A percentile compares a stretch with the other conserved stretches of the same genome.
phyloP scores from a whole-genome alignment of 192 early-diverging fungal species.

The Podila horticola region DNA sequence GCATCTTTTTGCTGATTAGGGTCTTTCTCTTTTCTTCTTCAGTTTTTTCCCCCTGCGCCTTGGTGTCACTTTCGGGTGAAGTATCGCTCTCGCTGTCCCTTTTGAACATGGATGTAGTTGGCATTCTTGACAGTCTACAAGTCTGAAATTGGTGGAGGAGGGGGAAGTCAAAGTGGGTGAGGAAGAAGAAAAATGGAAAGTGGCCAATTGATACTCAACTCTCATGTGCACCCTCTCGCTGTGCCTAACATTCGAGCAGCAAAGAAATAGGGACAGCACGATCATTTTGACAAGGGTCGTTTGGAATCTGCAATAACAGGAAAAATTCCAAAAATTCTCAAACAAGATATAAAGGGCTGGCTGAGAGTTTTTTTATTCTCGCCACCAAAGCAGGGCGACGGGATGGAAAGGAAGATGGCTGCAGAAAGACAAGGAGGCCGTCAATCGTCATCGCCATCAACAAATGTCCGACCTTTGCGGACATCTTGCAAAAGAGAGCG shows the following conservation, averaged over 20 bases:
- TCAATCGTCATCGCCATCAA: background rate
- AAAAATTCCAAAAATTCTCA: too few species aligned
- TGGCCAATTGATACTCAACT: background rate
- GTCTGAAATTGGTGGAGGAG: background rate
- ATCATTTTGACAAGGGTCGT: too few species aligned
- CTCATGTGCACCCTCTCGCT: background rate
- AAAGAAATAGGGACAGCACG: background rate
- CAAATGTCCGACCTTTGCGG: background rate
- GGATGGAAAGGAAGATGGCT: background rate
- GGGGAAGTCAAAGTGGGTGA: background rate
- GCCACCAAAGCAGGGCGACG: too few species aligned
- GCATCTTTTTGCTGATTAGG: constrained; percentile 24
- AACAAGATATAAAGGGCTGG: too few species aligned
- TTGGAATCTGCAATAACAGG: too few species aligned
- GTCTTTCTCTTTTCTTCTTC: background rate
- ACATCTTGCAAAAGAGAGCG: constrained; percentile 32
- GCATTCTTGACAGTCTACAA: background rate
- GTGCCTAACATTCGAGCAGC: background rate
- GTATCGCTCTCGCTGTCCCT: background rate
- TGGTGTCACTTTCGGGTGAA: background rate
- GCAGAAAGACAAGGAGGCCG: background rate
- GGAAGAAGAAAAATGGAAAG: background rate
- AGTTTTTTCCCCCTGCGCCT: background rate
- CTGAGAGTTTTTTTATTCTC: too few species aligned
- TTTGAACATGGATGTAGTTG: background rate